A percentile compares a stretch with the other conserved stretches of the same genome.
phyloP scores from a whole-genome alignment of 225 moss, liverwort and hornwort species.

The Marchantia polymorpha region DNA sequence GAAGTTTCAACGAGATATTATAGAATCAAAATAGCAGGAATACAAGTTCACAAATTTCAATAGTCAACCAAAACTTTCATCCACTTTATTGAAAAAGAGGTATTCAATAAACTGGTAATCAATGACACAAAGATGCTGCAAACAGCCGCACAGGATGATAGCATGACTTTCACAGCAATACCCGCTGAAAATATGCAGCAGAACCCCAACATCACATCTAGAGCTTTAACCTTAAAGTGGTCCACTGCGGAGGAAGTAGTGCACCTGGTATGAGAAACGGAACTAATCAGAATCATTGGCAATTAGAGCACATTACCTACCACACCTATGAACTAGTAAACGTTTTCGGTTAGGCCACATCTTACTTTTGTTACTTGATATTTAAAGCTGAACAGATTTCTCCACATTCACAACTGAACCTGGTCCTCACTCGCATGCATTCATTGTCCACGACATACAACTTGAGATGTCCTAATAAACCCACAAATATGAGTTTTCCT shows the following conservation, averaged over 20 bases:
- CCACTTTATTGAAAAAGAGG: constrained; percentile 23
- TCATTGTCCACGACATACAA: background rate
- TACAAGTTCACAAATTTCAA: too few species aligned
- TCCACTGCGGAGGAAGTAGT: constrained; percentile 7
- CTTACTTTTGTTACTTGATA: background rate
- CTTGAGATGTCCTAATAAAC: constrained; percentile 1
- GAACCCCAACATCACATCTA: constrained; percentile 9
- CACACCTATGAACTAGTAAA: constrained; percentile 17
- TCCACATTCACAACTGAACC: constrained; percentile 14
- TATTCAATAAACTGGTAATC: constrained; percentile 10
- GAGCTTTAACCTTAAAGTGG: constrained; percentile 12
- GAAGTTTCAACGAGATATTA: too few species aligned
- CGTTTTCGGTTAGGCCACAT: constrained; percentile 8
- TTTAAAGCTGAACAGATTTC: constrained; percentile 1
- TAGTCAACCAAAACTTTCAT: constrained; percentile 17
- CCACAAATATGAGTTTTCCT: background rate
- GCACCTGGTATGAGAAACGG: constrained; percentile 25
- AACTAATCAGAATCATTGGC: constrained; percentile 2
- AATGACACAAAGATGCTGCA: constrained; percentile 14
- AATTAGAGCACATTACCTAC: constrained; percentile 8
- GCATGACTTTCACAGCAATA: constrained; percentile 7
- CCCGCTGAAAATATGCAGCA: background rate
- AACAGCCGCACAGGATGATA: constrained; percentile 15
- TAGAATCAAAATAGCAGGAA: too few species aligned
- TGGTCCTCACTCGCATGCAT: background rate